Percentiles rank a stretch among this genome's conserved stretches.
Conservation (phyloP, 148 eudicot genomes). For the Rhododendron vialii region DNA sequence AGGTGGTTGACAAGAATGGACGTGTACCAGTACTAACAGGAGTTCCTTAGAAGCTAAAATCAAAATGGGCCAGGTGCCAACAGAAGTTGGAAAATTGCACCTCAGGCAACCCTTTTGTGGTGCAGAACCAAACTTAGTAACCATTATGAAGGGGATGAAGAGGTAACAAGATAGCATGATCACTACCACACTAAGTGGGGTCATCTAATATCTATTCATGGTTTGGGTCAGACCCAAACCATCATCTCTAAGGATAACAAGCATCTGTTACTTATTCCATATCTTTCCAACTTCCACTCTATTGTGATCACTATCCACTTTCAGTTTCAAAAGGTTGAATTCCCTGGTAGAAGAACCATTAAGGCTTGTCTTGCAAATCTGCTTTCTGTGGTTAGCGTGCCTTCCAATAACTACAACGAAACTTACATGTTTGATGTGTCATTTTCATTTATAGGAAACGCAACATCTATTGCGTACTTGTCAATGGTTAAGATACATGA, state of each 20-base stretch:
- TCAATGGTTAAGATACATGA: background rate
- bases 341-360: background rate
- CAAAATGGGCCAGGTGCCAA: slow-evolving; percentile 6
- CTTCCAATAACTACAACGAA: background rate
- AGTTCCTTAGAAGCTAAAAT: slow-evolving; percentile 3
- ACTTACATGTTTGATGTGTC: background rate
- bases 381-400: background rate
- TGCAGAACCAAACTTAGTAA: slow-evolving; percentile 1
- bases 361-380: background rate
- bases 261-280: background rate
- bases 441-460: background rate
- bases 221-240: background rate
- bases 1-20: slow-evolving; percentile 13
- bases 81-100: background rate
- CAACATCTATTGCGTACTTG: background rate
- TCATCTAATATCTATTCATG: slow-evolving; percentile 2
- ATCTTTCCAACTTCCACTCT: background rate
- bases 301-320: background rate
- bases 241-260: background rate
- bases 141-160: slow-evolving; percentile 4
- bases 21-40: slow-evolving; percentile 7
- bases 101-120: background rate
- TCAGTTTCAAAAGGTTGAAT: background rate
- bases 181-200: background rate
- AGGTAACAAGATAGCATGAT: slow-evolving; percentile 5